Percentiles rank a stretch among this genome's conserved stretches.
Evolutionary conservation across 345 rosid species (phyloP).

Genomic region (Viola odorata): DNA sequence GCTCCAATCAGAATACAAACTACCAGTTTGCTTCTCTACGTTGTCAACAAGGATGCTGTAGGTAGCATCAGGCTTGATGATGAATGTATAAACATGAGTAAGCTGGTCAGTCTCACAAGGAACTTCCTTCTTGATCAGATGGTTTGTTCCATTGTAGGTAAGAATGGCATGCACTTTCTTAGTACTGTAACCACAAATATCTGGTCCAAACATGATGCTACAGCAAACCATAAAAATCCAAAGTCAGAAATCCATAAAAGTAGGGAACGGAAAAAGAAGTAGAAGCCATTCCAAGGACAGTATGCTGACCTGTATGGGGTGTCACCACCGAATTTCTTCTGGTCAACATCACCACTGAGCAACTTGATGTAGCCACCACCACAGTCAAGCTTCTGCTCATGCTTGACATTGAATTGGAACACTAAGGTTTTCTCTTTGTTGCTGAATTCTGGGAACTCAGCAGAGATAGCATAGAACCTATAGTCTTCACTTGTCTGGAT

Average conservation of each 20-base stretch:
- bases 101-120: slow-evolving; percentile 99
- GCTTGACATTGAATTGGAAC: slow-evolving; percentile 97
- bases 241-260: slow-evolving; percentile 2
- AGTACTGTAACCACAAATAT: slow-evolving; percentile 94
- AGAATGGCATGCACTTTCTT: slow-evolving; percentile 99
- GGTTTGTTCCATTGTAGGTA: slow-evolving; percentile 68
- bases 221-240: slow-evolving; percentile 16
- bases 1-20: slow-evolving; percentile 89
- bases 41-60: slow-evolving; percentile 89
- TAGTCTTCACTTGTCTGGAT: slow-evolving; percentile 96
- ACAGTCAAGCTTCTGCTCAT: slow-evolving; percentile 99
- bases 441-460: slow-evolving; percentile 84
- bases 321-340: slow-evolving; percentile 95
- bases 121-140: slow-evolving; percentile 93
- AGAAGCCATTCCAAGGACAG: neutral
- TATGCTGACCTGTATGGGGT: slow-evolving; percentile 72
- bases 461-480: slow-evolving; percentile 97
- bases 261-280: neutral
- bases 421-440: slow-evolving; percentile 88
- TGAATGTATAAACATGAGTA: slow-evolving; percentile 82
- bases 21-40: slow-evolving; percentile 88
- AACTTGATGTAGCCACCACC: slow-evolving; percentile 99
- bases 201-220: slow-evolving; percentile 99
- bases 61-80: slow-evolving; percentile 90
- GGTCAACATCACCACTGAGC: slow-evolving; percentile 83